Conservation (phyloP, 306 rosid genomes). For the Trichosanthes cucumerina region DNA sequence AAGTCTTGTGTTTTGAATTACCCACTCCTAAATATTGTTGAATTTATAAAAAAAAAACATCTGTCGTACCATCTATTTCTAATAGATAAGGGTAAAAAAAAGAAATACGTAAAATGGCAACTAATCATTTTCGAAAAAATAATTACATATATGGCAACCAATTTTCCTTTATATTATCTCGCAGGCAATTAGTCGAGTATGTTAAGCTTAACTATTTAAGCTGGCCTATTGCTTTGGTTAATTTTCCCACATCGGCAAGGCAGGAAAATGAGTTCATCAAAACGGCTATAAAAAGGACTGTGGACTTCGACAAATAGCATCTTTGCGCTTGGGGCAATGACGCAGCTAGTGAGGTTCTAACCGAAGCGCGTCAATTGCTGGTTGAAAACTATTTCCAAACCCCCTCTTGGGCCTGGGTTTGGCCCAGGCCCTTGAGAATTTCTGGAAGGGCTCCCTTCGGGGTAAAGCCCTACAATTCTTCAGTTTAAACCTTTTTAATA, state of each 20-base stretch:
- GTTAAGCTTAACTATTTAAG: too few species aligned
- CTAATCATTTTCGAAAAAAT: too few species aligned
- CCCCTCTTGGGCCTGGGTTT: constrained; percentile 14
- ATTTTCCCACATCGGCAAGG: constrained; percentile 2
- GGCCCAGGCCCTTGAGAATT: constrained; percentile 18
- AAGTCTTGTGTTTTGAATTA: too few species aligned
- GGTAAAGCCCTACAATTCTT: constrained; percentile 14
- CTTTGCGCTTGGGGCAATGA: constrained; percentile 23
- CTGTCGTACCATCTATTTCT: too few species aligned
- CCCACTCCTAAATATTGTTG: too few species aligned
- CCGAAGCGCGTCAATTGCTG: constrained; percentile 10
- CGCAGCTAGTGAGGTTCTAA: constrained; percentile 20
- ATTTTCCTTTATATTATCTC: too few species aligned
- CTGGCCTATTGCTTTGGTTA: background rate
- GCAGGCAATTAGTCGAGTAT: too few species aligned
- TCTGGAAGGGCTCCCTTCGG: constrained; percentile 26
- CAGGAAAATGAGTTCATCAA: background rate
- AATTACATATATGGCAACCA: too few species aligned
- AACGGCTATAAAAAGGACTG: background rate
- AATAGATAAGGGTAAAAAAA: too few species aligned
- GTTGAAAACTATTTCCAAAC: constrained; percentile 6
- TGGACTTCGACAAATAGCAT: background rate
- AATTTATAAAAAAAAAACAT: too few species aligned
- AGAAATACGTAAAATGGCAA: too few species aligned
- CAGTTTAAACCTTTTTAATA: background rate